Base-by-base conservation (phyloP, 2,329 filamentous ascomycete genomes). In the Ceratocystiopsis sp. region DNA sequence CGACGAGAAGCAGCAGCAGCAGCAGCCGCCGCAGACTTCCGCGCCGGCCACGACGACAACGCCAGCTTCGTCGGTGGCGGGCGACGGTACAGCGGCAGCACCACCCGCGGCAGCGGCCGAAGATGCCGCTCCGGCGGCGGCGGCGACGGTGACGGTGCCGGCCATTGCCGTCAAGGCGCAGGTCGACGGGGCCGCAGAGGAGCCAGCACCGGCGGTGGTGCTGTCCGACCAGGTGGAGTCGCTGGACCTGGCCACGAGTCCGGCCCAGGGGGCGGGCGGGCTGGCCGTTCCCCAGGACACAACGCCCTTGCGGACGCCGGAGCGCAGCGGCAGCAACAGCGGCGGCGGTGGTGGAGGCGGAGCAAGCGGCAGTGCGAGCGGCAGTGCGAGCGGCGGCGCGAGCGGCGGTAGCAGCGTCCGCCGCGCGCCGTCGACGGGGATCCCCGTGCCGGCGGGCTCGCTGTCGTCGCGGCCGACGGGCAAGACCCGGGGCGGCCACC, bases 201-300 rank as follows among this genome's bases (percentile, higher is more conserved):
- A 35, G 18, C n/a, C 18, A 35, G 12, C 25, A 14, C 14, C 18
- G 38, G 12, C 25, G 12, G 44, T 40, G 12, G 14, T 45, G 4
- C 33, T 39, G 11, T 38, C 45, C 2, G 44, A 44, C 15, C 44
- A 42, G 37, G 62, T 69, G 1, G 67, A 70, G 40, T 64, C 67
- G 3, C 53, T 73, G 6, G 69, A 75, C 46, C 55, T 73, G 15
- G 68, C 68, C 7, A 62, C 60, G 3, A 21, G 35, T 16, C 35
- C 19, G 19, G 33, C 33, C 10, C 33, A 34, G 13, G 33, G 7
- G 33, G 33, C 2, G 13, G 3, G 10, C 33, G 13, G 15, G 33
- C 9, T 29, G 25, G 25, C 25, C 25, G 25, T 29, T 8, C 25
- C 25, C 5, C 6, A 8, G 5, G 25, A 29, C 10, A 11, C 25